phyloP scores from a whole-genome alignment of 345 rosid species.

The Diplotaxis tenuifolia region DNA sequence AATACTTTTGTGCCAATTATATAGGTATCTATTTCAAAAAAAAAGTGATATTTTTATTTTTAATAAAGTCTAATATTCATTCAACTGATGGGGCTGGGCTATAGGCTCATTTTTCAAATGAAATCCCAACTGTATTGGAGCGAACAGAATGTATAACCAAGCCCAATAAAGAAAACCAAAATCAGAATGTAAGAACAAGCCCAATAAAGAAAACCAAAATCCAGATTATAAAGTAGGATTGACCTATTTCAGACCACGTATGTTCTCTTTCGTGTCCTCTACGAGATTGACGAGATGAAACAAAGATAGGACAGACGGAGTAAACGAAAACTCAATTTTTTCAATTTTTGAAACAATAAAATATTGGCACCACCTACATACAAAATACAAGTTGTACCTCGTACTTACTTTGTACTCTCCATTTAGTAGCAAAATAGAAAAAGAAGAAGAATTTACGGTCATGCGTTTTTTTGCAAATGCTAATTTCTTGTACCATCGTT shows the following conservation, averaged over 20 bases:
- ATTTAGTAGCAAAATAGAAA: too few relatives aligned
- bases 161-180: background rate
- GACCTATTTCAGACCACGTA: background rate
- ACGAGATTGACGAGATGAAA: background rate
- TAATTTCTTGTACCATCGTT: background rate
- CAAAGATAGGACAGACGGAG: background rate
- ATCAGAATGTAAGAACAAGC: too few relatives aligned
- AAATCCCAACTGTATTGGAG: background rate
- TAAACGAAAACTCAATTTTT: background rate
- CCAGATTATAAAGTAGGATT: background rate
- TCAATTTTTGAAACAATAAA: too few relatives aligned
- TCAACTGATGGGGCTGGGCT: background rate
- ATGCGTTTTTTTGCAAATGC: background rate
- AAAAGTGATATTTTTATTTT: background rate
- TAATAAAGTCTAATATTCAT: background rate
- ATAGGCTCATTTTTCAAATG: background rate
- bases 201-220: background rate
- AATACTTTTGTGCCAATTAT: background rate
- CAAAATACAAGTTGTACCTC: too few relatives aligned
- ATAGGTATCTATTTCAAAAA: too few relatives aligned
- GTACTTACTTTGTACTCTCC: too few relatives aligned
- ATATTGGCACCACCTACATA: too few relatives aligned
- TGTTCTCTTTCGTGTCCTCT: background rate
- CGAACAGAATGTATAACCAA: background rate
- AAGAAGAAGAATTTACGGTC: too few relatives aligned